A percentile compares a stretch with the other conserved stretches of the same genome.
Conservation (phyloP, 352 stramenopile genomes). For the Pythium dissimile region DNA sequence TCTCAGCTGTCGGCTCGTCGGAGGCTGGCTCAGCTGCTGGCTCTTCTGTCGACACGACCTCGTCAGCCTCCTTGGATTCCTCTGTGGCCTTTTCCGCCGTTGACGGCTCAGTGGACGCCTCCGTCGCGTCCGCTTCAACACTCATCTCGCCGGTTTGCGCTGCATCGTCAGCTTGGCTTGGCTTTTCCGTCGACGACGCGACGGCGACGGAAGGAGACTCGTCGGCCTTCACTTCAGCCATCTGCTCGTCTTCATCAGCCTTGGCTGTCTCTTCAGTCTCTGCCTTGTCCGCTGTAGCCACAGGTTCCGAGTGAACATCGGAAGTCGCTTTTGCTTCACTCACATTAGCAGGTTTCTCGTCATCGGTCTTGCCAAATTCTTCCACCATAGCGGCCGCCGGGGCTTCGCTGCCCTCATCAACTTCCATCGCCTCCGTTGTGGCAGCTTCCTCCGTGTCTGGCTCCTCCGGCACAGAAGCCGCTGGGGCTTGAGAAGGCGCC, state of each 20-base stretch:
- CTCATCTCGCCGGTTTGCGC: not conserved
- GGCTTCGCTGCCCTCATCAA: conserved; percentile 15
- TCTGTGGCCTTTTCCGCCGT: not conserved
- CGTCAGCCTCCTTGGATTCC: not conserved
- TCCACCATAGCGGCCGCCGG: conserved; percentile 1
- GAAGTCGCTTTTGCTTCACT: not conserved
- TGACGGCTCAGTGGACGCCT: not conserved
- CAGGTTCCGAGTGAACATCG: not conserved
- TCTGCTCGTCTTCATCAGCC: not conserved
- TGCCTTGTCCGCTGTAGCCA: not conserved
- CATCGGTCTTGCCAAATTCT: not conserved
- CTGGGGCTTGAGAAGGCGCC: no score
- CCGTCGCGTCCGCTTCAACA: no score
- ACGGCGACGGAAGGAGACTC: no score
- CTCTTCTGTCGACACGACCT: not conserved
- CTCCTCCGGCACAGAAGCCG: no score
- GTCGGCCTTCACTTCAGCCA: not conserved
- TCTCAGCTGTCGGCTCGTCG: not conserved
- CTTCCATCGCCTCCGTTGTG: not conserved
- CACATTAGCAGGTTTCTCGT: not conserved
- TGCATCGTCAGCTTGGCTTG: not conserved
- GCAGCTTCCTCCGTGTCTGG: no score
- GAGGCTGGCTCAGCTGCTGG: not conserved
- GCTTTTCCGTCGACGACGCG: no score
- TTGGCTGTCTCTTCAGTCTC: not conserved